These are phyloP conservation scores for Calonectria henricotiae DNA, from an alignment of 2,329 filamentous ascomycete genomes.

Conservation along the genomic window DNA sequence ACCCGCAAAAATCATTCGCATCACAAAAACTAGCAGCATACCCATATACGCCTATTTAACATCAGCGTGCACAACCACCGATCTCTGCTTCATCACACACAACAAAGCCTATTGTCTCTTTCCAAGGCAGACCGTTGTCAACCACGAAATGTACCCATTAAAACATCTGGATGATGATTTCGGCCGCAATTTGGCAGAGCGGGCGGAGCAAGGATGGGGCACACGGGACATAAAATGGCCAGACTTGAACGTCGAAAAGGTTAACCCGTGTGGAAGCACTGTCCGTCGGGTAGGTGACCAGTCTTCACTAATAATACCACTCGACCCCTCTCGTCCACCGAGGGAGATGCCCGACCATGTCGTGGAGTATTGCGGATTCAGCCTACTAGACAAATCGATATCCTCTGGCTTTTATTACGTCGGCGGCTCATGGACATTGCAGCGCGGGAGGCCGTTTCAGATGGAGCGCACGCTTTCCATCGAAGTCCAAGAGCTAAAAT, in stretches of 20 bases:
- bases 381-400: not conserved
- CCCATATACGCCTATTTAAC: not conserved
- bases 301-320: not conserved
- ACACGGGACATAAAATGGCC: constrained; percentile 14
- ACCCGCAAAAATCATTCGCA: not conserved
- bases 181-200: not conserved
- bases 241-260: not conserved
- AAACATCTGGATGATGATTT: constrained; percentile 6
- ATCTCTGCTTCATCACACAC: not conserved
- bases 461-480: not conserved
- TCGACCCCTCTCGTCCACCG: not conserved
- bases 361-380: not conserved
- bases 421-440: not conserved
- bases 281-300: not conserved
- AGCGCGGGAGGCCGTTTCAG: not conserved
- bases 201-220: not conserved
- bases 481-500: not conserved
- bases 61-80: not conserved
- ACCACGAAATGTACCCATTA: not conserved
- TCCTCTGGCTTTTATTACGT: not conserved
- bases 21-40: not conserved
- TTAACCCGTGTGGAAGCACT: not conserved
- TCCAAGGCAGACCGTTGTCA: not conserved
- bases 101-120: constrained; percentile 17
- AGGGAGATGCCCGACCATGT: not conserved